Conservation (phyloP, 345 rosid genomes). For the Dipteronia sinensis region DNA sequence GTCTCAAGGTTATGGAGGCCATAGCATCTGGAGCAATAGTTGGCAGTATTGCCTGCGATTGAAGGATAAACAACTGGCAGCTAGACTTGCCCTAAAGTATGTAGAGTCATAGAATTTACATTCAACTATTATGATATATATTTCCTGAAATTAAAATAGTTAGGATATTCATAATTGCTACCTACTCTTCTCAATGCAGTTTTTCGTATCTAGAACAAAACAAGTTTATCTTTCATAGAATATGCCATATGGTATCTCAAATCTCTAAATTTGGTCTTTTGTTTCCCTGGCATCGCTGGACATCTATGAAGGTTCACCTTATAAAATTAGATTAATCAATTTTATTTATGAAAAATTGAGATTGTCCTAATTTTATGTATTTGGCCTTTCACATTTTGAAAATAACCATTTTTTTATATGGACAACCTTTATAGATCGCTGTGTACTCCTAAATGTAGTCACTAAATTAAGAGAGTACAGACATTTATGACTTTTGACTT, state of each 20-base stretch:
- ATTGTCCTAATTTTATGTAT: background rate
- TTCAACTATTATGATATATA: constrained; percentile 1
- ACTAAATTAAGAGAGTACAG: background rate
- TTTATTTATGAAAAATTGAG: background rate
- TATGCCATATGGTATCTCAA: background rate
- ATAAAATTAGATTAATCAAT: background rate
- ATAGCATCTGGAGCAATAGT: constrained; percentile 69
- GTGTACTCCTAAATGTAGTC: background rate
- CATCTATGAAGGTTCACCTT: background rate
- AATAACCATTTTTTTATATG: background rate
- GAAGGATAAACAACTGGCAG: constrained; percentile 91
- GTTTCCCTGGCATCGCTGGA: background rate
- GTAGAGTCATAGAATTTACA: constrained; percentile 27
- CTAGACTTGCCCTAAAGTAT: constrained; percentile 86
- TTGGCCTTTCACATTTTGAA: background rate
- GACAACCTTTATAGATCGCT: background rate
- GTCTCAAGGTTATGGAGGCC: constrained; percentile 60
- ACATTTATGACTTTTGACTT: background rate
- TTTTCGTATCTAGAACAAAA: background rate
- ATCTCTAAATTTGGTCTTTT: background rate
- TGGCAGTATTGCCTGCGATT: constrained; percentile 98
- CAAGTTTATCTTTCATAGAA: background rate
- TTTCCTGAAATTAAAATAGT: background rate
- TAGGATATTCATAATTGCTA: background rate
- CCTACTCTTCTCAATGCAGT: background rate